These are phyloP conservation scores for Zoysia pacifica DNA, from an alignment of 176 grass and related monocot genomes.

Conservation along the genomic window DNA sequence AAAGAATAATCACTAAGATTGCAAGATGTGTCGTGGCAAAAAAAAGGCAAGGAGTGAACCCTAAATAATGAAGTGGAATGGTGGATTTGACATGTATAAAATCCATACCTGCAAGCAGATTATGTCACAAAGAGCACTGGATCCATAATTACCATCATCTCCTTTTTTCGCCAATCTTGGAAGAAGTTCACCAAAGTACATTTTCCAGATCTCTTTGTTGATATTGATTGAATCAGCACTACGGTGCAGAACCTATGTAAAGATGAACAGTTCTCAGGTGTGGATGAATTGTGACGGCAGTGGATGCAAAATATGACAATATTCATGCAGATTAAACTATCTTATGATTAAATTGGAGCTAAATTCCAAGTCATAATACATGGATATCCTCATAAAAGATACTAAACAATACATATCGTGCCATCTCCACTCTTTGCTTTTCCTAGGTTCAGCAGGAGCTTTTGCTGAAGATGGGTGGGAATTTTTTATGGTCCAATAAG, in stretches of 20 bases:
- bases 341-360: constrained; percentile 15
- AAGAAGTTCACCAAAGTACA: constrained; percentile 89
- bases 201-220: constrained; percentile 85
- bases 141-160: constrained; percentile 89
- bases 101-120: constrained; percentile 80
- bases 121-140: constrained; percentile 85
- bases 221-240: constrained; percentile 89
- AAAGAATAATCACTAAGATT: constrained; percentile 13
- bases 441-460: not conserved
- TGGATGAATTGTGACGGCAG: not conserved
- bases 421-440: not conserved
- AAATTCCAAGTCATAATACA: not conserved
- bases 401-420: not conserved
- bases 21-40: not conserved
- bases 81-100: constrained; percentile 10
- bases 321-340: not conserved
- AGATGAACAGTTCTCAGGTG: not conserved
- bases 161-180: constrained; percentile 79
- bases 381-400: not conserved
- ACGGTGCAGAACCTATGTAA: constrained; percentile 73
- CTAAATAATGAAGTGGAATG: constrained; percentile 12
- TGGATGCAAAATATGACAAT: not conserved
- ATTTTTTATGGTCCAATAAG: not conserved
- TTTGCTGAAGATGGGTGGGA: not conserved
- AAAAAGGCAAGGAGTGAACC: not conserved